A percentile compares a stretch with the other conserved stretches of the same genome.
phyloP scores from a whole-genome alignment of 495 filamentous ascomycete genomes.

The Podospora anserina region DNA sequence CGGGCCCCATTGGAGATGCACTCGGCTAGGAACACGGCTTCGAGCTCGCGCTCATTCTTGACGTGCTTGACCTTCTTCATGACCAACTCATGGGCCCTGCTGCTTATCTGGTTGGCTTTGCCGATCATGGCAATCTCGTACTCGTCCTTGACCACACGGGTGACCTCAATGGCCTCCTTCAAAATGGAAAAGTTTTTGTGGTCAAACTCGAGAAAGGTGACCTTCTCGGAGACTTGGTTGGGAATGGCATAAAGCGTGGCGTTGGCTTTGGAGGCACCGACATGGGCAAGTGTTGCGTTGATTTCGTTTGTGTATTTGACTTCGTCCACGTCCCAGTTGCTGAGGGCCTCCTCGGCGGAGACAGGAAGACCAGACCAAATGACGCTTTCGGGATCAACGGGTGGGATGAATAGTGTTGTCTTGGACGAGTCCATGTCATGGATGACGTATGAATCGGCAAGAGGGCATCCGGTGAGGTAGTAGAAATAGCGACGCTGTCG shows the following conservation, averaged over 20 bases:
- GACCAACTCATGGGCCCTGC: slow-evolving; percentile 69
- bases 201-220: slow-evolving; percentile 62
- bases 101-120: slow-evolving; percentile 78
- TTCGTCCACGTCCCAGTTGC: slow-evolving; percentile 78
- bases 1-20: slow-evolving; percentile 71
- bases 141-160: slow-evolving; percentile 74
- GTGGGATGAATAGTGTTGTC: slow-evolving; percentile 89
- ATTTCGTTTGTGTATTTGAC: slow-evolving; percentile 68
- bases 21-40: slow-evolving; percentile 70
- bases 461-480: slow-evolving; percentile 85
- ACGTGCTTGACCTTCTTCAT: slow-evolving; percentile 62
- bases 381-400: slow-evolving; percentile 82
- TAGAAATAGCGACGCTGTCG: slow-evolving; percentile 91
- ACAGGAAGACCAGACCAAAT: slow-evolving; percentile 93
- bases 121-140: slow-evolving; percentile 81
- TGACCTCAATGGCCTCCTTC: slow-evolving; percentile 73
- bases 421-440: slow-evolving; percentile 71
- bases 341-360: slow-evolving; percentile 65
- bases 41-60: slow-evolving; percentile 77
- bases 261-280: slow-evolving; percentile 43
- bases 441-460: slow-evolving; percentile 76
- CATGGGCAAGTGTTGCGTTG: slow-evolving; percentile 56
- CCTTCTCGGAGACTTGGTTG: slow-evolving; percentile 62
- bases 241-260: slow-evolving; percentile 65
- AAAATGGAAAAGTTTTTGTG: slow-evolving; percentile 59